Base-by-base conservation (phyloP, 768 basidiomycete genomes). In the Leccinum arenicola region DNA sequence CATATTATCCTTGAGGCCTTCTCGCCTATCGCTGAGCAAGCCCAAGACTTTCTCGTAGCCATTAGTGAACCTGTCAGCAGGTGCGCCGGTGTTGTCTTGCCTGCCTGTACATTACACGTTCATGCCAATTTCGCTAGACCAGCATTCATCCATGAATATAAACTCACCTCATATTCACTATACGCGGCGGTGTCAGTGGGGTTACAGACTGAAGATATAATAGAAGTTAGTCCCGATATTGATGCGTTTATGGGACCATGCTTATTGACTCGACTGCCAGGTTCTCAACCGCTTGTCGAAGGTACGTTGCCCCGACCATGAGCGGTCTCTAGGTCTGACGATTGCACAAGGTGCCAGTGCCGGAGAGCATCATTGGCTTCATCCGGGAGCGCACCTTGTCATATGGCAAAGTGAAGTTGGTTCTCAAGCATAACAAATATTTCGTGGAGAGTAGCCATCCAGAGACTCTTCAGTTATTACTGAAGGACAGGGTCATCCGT, bases 151-250 rank as follows among this genome's bases (percentile, higher is more conserved):
- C 96, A 99, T 77, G 97, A 98, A 80, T 99, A 98, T 82, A 94
- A 96, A 77, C 85, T 99, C 70, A 98, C 96, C 58, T 89, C 95
- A 49, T 97, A 98, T 75, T 98, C 96, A 17, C 80, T 99, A 15
- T 98, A 99, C 74, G 97, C 97, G 60, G 97, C 97, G 52, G 96
- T 99, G 61, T 98, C 96, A 14, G 97, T 99, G 60, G 97, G 97
- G 29, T 78, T 99, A 29, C 93, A 98, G 72, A 98, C 97, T 9
- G 90, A 96, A 66, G 95, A 98, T 73, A 98, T 98, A 66, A 97
- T 98, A 74, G 94, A 95, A 80, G 96, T 98, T 66, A 70, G 86
- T 82, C 56, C 65, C 10, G 23, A 14, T 31, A 6, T 64, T 60
- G 43, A 25, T 47, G 35, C 61, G 65, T 64, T 68, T 64, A 62